Base-by-base conservation (phyloP, 805 yeast species). In the Ogataea angusta region DNA sequence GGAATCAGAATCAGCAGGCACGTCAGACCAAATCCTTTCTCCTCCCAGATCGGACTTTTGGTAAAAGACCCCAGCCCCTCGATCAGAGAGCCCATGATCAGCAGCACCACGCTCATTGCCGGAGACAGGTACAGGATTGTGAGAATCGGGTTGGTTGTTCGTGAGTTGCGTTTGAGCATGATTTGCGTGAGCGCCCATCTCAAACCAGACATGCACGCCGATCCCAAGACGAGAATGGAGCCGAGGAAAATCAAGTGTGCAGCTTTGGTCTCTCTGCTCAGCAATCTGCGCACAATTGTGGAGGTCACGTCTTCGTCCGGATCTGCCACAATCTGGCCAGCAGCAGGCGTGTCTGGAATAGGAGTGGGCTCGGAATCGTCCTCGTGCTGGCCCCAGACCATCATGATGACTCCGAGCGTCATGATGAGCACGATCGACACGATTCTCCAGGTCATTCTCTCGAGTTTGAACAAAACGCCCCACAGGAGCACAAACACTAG, bases 141-240 rank as follows among this genome's bases (percentile, higher is more conserved):
- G 28, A 82, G 70, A 14, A 93, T 78, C 2, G 99, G 95, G 56
- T 90, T 82, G 27, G 75, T 73, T 4, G 81, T 76, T 38, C 78
- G 65, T 19, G 68, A 70, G 48, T 79, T 80, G 31, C 68, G 72
- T 49, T 75, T 82, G 36, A 93, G 66, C 25, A 91, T 70, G 16
- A 93, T 61, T 57, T 93, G 98, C 1, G 98, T 89, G 46, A 90
- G 76, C 1, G 95, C 91, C 99, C 99, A 93, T 48, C 99, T 75
- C 37, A 93, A 67, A 0, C 99, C 99, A 12, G 93, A 82, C 66
- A 88, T 74, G 58, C 84, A 73, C 2, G 95, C 78, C 4, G 96
- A 90, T 2, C 75, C 65, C 21, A 93, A 64, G 1, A 91, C 97
- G 19, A 89, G 65, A 2, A 78, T 38, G 16, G 88, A 78, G 2